Percentiles rank a stretch among this genome's conserved stretches.
Conservation (phyloP, 2,329 filamentous ascomycete species). For the Venturia nashicola region DNA sequence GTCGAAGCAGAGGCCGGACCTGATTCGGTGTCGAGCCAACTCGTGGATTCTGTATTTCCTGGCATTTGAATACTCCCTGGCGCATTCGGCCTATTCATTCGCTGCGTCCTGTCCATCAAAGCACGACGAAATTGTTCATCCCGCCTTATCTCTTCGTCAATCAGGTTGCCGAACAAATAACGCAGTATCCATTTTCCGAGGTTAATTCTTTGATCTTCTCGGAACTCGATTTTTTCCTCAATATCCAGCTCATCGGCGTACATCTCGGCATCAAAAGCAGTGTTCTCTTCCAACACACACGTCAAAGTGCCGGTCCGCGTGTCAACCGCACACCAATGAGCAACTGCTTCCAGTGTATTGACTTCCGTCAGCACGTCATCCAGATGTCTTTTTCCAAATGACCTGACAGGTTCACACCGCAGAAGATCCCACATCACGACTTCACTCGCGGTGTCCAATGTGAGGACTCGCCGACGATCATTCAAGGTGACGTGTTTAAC, state of each 20-base stretch:
- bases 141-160: constrained; percentile 79
- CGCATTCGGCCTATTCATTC: constrained; percentile 15
- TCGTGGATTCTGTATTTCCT: constrained; percentile 33
- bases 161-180: constrained; percentile 78
- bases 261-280: constrained; percentile 94
- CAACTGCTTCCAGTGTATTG: constrained; percentile 78
- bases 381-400: constrained; percentile 88
- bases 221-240: constrained; percentile 64
- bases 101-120: constrained; percentile 50
- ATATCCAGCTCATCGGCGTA: constrained; percentile 82
- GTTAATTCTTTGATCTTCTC: constrained; percentile 91
- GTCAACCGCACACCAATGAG: constrained; percentile 93
- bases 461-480: constrained; percentile 78
- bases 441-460: constrained; percentile 87
- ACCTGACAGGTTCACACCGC: constrained; percentile 73
- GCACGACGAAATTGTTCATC: constrained; percentile 63
- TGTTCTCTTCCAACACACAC: constrained; percentile 83
- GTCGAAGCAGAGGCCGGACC: constrained; percentile 36
- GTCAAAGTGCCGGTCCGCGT: constrained; percentile 85
- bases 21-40: constrained; percentile 28
- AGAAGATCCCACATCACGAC: constrained; percentile 83
- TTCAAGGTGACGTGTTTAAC: constrained; percentile 90
- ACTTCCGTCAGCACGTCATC: constrained; percentile 82
- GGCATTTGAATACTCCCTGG: constrained; percentile 47
- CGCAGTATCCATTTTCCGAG: constrained; percentile 92